Conservation (phyloP, 257 asterid species). For the Thymus mandschuricus region DNA sequence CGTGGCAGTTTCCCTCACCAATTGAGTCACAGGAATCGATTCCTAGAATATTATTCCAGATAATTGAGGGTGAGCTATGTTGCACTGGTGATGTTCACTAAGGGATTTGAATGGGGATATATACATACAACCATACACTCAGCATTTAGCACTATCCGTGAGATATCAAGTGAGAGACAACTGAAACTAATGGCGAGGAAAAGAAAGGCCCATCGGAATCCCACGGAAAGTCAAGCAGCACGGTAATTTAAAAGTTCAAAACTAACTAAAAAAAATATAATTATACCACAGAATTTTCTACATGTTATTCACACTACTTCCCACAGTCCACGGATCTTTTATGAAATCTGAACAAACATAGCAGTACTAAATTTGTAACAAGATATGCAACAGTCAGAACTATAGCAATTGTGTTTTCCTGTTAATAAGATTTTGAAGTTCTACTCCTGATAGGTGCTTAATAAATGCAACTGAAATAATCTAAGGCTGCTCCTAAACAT, state of each 20-base stretch:
- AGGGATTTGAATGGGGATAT: background rate
- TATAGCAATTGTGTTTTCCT: background rate
- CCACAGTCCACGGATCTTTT: too few species aligned
- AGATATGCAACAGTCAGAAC: slow-evolving; percentile 10
- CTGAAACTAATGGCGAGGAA: too few species aligned
- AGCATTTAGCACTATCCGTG: slow-evolving; percentile 4
- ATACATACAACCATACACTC: background rate
- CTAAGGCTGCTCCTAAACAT: background rate
- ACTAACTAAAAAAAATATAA: too few species aligned
- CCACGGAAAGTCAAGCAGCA: too few species aligned
- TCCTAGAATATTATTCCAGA: slow-evolving; percentile 52
- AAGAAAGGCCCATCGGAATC: too few species aligned
- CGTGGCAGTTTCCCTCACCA: slow-evolving; percentile 98
- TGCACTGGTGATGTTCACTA: slow-evolving; percentile 14
- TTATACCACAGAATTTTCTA: too few species aligned
- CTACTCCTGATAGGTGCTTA: background rate
- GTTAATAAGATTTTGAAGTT: slow-evolving; percentile 2
- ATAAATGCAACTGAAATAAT: slow-evolving; percentile 33
- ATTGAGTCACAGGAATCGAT: slow-evolving; percentile 93
- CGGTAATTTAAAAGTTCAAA: too few species aligned
- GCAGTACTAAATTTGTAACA: background rate
- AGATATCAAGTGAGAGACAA: background rate
- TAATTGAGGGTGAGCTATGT: slow-evolving; percentile 25
- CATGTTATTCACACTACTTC: too few species aligned
- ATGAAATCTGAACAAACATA: background rate